Base-by-base conservation (phyloP, 257 asterid species). In the Vinca minor region DNA sequence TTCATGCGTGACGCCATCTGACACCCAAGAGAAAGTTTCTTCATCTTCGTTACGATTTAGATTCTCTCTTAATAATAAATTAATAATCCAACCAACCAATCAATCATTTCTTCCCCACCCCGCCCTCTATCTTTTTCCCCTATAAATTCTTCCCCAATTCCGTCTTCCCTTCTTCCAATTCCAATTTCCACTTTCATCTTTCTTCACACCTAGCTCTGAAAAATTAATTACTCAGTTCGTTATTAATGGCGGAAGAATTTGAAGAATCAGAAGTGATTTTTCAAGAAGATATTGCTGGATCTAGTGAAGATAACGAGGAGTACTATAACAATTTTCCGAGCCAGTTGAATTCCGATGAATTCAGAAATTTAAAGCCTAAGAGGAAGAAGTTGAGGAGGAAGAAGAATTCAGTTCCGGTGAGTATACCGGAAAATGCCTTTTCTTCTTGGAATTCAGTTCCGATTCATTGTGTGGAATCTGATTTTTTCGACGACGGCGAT, bases 241-340 rank as follows among this genome's bases (percentile, higher is more conserved):
- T n/a, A n/a, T n/a, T n/a, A n/a, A 88, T 88, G 95, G 95, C 88
- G 0, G 92, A 84, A 73, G 95, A 88, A 60, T 84, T 84, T 60
- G 76, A 86, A 42, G 96, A 88, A 78, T 82, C 89, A 1, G 88
- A 86, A 63, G 82, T 86, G n/a, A 61, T 86, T 28, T 88, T 88
- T 63, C 73, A 81, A n/a, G 81, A 77, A 55, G 64, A 23, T n/a
- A n/a, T n/a, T 31, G 59, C 9, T 3, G 76, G 41, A 14, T n/a
- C n/a, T n/a, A 50, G 11, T 2, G 83, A 74, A 28, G 73, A 41
- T 4, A 23, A 14, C 4, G 71, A 44, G 18, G n/a, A n/a, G n/a
- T n/a, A n/a, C n/a, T n/a, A n/a, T n/a, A n/a, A n/a, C n/a, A n/a
- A n/a, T n/a, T n/a, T n/a, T n/a, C n/a, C n/a, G n/a, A n/a, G n/a